These are phyloP conservation scores for Hortaea werneckii DNA, from an alignment of 2,329 filamentous ascomycete genomes.

Conservation along the genomic window DNA sequence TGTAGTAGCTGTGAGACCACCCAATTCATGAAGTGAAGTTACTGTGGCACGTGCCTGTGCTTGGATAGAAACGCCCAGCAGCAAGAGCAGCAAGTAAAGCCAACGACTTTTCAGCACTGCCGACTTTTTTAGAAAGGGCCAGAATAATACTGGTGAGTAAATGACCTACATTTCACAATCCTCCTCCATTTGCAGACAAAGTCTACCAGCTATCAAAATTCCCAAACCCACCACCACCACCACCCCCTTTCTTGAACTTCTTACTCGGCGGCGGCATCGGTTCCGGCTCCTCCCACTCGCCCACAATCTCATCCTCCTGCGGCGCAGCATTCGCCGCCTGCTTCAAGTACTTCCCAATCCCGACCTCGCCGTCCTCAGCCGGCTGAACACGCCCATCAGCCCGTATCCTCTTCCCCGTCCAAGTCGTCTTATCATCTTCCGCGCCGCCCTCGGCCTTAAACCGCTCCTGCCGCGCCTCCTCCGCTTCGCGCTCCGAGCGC, in stretches of 20 bases:
- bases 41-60: too few species aligned
- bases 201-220: slow-evolving; percentile 85
- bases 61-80: too few species aligned
- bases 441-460: slow-evolving; percentile 57
- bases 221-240: slow-evolving; percentile 62
- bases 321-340: slow-evolving; percentile 29
- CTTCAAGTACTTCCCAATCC: slow-evolving; percentile 76
- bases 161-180: too few species aligned
- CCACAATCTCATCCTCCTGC: slow-evolving; percentile 47
- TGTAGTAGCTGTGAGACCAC: too few species aligned
- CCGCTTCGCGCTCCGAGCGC: slow-evolving; percentile 42
- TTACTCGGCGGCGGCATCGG: slow-evolving; percentile 59
- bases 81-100: too few species aligned
- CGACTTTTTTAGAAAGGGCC: too few species aligned
- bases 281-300: slow-evolving; percentile 48
- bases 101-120: too few species aligned
- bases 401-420: slow-evolving; percentile 87
- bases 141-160: too few species aligned
- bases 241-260: slow-evolving; percentile 51
- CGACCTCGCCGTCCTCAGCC: slow-evolving; percentile 35
- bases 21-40: too few species aligned
- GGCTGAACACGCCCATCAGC: slow-evolving; percentile 47
- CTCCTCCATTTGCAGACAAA: too few species aligned
- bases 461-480: slow-evolving; percentile 54
- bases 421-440: slow-evolving; percentile 84